These are phyloP conservation scores for Piper betle DNA, from an alignment of 164 flowering plant species.

Conservation along the genomic window DNA sequence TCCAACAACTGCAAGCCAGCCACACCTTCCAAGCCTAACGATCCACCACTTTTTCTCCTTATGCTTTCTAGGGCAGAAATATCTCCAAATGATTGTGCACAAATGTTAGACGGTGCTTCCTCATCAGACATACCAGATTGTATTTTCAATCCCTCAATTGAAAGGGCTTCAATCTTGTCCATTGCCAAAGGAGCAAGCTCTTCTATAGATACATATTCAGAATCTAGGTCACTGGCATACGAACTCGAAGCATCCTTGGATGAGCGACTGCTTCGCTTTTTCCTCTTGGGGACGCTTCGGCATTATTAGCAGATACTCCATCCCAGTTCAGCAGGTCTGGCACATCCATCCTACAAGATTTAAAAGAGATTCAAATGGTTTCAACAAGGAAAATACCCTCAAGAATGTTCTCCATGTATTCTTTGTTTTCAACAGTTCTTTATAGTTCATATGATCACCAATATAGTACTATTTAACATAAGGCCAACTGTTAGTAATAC, in stretches of 20 bases:
- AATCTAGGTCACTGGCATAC: conserved; percentile 16
- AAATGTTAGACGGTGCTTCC: conserved; percentile 71
- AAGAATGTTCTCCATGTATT: too few species aligned
- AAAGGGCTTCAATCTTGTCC: conserved; percentile 91
- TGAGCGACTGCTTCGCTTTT: conserved; percentile 20
- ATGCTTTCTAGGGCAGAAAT: conserved; percentile 55
- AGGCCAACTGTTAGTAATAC: too few species aligned
- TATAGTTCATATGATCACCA: too few species aligned
- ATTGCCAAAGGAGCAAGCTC: conserved; percentile 91
- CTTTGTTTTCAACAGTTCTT: too few species aligned
- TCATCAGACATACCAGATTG: conserved; percentile 79
- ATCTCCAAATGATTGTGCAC: conserved; percentile 47
- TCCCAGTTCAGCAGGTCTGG: conserved; percentile 17
- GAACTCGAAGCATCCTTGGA: conserved; percentile 22
- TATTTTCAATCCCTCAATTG: conserved; percentile 87
- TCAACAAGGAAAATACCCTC: neutral
- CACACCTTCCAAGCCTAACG: conserved; percentile 68
- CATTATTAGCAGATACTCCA: conserved; percentile 17
- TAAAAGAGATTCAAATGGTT: neutral
- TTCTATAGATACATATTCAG: conserved; percentile 70
- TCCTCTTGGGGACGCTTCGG: conserved; percentile 14
- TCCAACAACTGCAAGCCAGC: conserved; percentile 72
- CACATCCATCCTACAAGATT: conserved; percentile 21
- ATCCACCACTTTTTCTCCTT: conserved; percentile 30
- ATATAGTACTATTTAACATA: too few species aligned